Conservation (phyloP, 2,329 filamentous ascomycete genomes). For the Neofusicoccum parvum region DNA sequence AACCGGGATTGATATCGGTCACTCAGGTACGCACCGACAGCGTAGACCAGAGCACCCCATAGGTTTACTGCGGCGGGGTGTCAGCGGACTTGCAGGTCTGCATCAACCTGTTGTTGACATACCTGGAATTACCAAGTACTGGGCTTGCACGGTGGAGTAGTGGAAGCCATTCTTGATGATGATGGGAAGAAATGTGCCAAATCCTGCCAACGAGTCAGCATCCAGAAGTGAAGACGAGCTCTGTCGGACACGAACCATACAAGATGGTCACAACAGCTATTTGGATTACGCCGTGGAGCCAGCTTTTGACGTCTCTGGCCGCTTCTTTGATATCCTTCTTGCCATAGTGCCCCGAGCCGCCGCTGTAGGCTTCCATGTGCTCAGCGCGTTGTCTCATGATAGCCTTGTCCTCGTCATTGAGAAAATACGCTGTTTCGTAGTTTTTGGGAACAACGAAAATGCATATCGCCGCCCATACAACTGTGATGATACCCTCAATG, state of each 20-base stretch:
- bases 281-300: slow-evolving; percentile 40
- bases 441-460: slow-evolving; percentile 36
- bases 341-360: slow-evolving; percentile 32
- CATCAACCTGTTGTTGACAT: background rate
- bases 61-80: slow-evolving; percentile 33
- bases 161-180: slow-evolving; percentile 46
- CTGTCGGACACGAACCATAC: slow-evolving; percentile 30
- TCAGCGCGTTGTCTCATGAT: slow-evolving; percentile 38
- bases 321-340: slow-evolving; percentile 36
- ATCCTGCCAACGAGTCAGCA: slow-evolving; percentile 27
- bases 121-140: slow-evolving; percentile 31
- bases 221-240: background rate
- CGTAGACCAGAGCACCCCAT: slow-evolving; percentile 45
- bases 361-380: slow-evolving; percentile 34
- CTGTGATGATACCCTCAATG: slow-evolving; percentile 35
- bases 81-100: background rate
- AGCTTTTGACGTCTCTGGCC: slow-evolving; percentile 36
- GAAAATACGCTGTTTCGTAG: slow-evolving; percentile 38
- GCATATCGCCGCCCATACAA: slow-evolving; percentile 32
- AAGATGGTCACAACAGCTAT: slow-evolving; percentile 44
- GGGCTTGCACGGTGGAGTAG: slow-evolving; percentile 42
- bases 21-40: slow-evolving; percentile 41
- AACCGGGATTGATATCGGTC: slow-evolving; percentile 43
- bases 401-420: slow-evolving; percentile 33
- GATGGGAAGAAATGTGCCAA: slow-evolving; percentile 46